Conservation (phyloP, 2,329 filamentous ascomycete species). For the Stenocarpella maydis region DNA sequence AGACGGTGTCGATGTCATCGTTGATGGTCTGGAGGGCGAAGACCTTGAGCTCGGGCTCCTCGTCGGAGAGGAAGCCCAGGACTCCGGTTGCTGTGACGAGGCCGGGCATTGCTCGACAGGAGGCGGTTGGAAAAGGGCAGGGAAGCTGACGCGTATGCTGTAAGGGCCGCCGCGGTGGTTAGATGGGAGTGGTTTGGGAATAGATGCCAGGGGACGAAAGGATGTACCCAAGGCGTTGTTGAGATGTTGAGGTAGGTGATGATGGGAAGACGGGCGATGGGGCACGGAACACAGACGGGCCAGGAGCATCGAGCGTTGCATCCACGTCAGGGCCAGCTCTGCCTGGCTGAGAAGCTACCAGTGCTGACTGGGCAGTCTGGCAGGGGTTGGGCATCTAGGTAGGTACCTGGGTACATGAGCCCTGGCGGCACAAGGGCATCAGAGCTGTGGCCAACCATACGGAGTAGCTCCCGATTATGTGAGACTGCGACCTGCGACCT, state of each 20-base stretch:
- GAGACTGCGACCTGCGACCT: neutral
- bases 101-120: conserved; percentile 76
- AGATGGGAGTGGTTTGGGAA: neutral
- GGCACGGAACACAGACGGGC: neutral
- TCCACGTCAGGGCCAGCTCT: conserved; percentile 58
- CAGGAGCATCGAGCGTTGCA: conserved; percentile 35
- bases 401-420: neutral
- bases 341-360: conserved; percentile 41
- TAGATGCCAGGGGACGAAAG: neutral
- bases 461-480: neutral
- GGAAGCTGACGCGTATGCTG: conserved; percentile 9
- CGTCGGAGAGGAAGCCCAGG: conserved; percentile 93
- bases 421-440: too few relatives aligned
- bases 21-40: conserved; percentile 96
- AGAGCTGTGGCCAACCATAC: neutral
- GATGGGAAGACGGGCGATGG: neutral
- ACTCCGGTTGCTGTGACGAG: conserved; percentile 94
- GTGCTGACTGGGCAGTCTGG: neutral
- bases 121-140: neutral
- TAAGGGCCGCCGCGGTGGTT: neutral
- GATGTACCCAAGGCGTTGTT: conserved; percentile 2
- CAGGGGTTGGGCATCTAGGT: too few relatives aligned
- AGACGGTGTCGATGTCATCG: conserved; percentile 94
- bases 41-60: conserved; percentile 91
- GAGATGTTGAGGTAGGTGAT: conserved; percentile 11